A percentile compares a stretch with the other conserved stretches of the same genome.
Conservation (phyloP, 257 asterid genomes). For the Plantago elongata region DNA sequence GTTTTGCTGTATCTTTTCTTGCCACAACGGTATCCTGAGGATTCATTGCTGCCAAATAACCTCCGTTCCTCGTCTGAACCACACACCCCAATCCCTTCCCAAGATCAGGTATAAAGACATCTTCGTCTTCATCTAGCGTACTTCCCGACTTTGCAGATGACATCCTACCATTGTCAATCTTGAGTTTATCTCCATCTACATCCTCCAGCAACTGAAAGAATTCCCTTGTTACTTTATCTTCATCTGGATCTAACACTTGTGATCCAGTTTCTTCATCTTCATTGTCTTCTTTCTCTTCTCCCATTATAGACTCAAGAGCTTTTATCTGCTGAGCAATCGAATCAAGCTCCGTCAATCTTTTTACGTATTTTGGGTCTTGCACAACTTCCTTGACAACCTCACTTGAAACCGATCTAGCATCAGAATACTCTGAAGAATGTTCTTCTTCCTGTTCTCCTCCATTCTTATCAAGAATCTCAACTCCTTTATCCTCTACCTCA, state of each 20-base stretch:
- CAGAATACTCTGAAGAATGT: conserved; percentile 43
- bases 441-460: conserved; percentile 26
- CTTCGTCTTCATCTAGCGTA: conserved; percentile 25
- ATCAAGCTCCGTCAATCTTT: conserved; percentile 67
- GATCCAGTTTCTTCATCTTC: conserved; percentile 53
- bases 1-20: conserved; percentile 60
- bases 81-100: conserved; percentile 86
- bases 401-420: conserved; percentile 51
- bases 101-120: conserved; percentile 58
- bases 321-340: conserved; percentile 82
- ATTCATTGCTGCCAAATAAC: conserved; percentile 72
- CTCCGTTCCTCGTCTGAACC: conserved; percentile 83
- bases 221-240: conserved; percentile 77
- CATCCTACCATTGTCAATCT: conserved; percentile 23
- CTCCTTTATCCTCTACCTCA: conserved; percentile 85
- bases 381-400: conserved; percentile 87
- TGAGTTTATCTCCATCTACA: conserved; percentile 24
- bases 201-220: conserved; percentile 80
- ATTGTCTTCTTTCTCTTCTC: conserved; percentile 32
- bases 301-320: conserved; percentile 82
- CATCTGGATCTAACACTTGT: conserved; percentile 66
- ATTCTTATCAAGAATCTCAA: conserved; percentile 49
- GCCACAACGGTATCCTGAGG: conserved; percentile 45
- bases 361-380: conserved; percentile 52
- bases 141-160: conserved; percentile 17